Conservation (phyloP, 495 filamentous ascomycete genomes). For the Tuber brumale region DNA sequence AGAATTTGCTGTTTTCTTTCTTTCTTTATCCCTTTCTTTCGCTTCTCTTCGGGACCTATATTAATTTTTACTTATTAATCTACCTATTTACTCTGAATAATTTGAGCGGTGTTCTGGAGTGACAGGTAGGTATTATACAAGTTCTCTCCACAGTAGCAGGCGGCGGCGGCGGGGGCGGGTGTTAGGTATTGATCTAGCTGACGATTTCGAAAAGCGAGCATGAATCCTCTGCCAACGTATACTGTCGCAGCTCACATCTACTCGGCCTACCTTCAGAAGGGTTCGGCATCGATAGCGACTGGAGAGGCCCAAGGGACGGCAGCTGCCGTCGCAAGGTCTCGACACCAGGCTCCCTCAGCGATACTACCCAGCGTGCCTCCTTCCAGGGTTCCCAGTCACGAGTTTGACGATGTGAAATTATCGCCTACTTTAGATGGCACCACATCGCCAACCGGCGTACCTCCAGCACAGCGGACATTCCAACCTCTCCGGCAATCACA, state of each 20-base stretch:
- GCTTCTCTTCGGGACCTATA: neutral
- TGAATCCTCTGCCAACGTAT: conserved; percentile 22
- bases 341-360: neutral
- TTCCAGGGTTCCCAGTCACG: neutral
- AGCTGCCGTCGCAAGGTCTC: neutral
- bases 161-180: neutral
- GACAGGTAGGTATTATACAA: neutral
- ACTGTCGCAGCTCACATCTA: conserved; percentile 26
- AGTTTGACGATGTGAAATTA: neutral
- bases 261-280: conserved; percentile 19
- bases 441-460: neutral
- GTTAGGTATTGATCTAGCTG: neutral
- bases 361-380: neutral
- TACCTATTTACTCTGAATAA: neutral
- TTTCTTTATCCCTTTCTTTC: neutral
- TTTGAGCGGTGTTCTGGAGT: neutral
- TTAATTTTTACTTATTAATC: neutral
- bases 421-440: neutral
- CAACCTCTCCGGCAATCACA: conserved; percentile 1
- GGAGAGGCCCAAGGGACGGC: neutral
- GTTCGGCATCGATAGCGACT: neutral
- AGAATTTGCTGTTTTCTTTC: neutral
- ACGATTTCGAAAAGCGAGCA: neutral
- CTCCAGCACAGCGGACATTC: conserved; percentile 11
- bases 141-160: neutral